phyloP scores from a whole-genome alignment of 108 stramenopile species.

The Fragilaria radians region DNA sequence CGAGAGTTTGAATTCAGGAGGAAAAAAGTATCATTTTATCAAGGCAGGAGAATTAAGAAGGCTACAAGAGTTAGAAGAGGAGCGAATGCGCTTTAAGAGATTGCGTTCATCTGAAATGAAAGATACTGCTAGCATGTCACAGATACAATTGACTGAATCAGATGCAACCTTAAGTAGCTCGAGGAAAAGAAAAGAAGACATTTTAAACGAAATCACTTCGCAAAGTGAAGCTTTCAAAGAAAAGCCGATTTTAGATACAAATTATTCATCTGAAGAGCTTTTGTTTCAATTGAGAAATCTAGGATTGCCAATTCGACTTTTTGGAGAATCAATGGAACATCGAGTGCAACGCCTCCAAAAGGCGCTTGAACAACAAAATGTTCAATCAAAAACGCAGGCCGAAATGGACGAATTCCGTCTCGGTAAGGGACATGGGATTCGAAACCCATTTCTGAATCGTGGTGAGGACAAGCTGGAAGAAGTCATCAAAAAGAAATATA shows the following conservation, averaged over 20 bases:
- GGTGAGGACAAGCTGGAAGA: constrained; percentile 19
- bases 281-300: constrained; percentile 42
- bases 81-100: constrained; percentile 20
- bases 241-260: too few relatives aligned
- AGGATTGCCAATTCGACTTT: constrained; percentile 63
- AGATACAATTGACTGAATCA: too few relatives aligned
- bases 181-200: too few relatives aligned
- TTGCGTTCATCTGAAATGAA: too few relatives aligned
- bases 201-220: too few relatives aligned
- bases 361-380: constrained; percentile 45
- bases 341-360: constrained; percentile 34
- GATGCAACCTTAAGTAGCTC: too few relatives aligned
- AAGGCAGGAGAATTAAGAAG: constrained; percentile 45
- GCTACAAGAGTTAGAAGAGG: constrained; percentile 47
- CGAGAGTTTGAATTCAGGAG: too few relatives aligned
- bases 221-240: too few relatives aligned
- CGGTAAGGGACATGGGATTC: constrained; percentile 65
- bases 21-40: constrained; percentile 34
- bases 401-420: constrained; percentile 74
- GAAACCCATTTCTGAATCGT: constrained; percentile 68
- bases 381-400: constrained; percentile 30
- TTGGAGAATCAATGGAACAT: constrained; percentile 41
- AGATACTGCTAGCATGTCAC: too few relatives aligned
- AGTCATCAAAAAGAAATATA: constrained; percentile 6
- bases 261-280: too few relatives aligned